Evolutionary conservation across 495 filamentous ascomycete genomes (phyloP), one percentile per base, ranked within the genome.

Genomic region (Penicillium egyptiacum): DNA sequence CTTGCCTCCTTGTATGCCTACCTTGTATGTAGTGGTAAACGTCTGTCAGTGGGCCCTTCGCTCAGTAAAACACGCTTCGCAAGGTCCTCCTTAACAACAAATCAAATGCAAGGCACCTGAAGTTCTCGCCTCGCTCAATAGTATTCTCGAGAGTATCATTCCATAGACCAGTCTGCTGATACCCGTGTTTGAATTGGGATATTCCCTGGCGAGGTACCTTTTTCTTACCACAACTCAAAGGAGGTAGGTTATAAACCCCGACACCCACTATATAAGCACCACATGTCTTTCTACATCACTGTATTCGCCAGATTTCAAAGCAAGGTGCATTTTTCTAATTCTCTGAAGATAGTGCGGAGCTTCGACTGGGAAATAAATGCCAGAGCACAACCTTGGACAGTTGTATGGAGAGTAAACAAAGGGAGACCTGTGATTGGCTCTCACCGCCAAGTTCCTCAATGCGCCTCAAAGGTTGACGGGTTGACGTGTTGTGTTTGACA

Each of bases 381-480:
- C 7, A 39, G 17, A 39, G n/a, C 2, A 39, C 7, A 17, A 39
- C 35, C 9, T 28, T 33, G 10, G 3, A 33, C 12, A 4, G 9
- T 30, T 37, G 14, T 9, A 17, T 17, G n/a, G 17, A 39, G 16
- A 39, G 35, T 39, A 9, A 39, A 39, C 16, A 39, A 39, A n/a
- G 7, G 37, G 25, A 14, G 44, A 35, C 31, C 48, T 44, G 43
- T 69, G 70, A 74, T 74, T 74, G 70, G 71, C 46, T 41, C 56
- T 69, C 66, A 67, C 63, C 62, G 63, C 56, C 56, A 55, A 68
- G 63, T 66, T 64, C 61, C 68, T 49, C 62, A 56, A 62, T 57
- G 42, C 49, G 46, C 59, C 28, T 50, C 17, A 25, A 43, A 48
- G 55, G 50, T 48, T 55, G 53, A 47, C 53, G 53, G 45, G 53